A percentile compares a stretch with the other conserved stretches of the same genome.
Conservation (phyloP, 129 eudicot species). For the Logfia minima region DNA sequence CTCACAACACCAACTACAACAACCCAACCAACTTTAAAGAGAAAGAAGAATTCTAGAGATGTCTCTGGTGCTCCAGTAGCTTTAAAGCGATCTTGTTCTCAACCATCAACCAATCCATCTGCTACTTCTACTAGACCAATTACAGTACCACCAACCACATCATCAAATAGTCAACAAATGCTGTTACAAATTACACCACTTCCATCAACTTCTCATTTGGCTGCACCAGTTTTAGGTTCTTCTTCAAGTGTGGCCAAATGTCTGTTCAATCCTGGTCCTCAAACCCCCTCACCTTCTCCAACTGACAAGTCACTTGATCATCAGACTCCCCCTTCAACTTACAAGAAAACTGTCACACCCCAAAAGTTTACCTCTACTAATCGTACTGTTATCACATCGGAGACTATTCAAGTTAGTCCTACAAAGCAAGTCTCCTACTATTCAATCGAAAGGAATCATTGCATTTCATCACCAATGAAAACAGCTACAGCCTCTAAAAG, state of each 20-base stretch:
- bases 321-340: slow-evolving; percentile 48
- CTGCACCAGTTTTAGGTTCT: slow-evolving; percentile 45
- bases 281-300: slow-evolving; percentile 83
- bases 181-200: slow-evolving; percentile 6
- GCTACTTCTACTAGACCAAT: slow-evolving; percentile 24
- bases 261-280: slow-evolving; percentile 75
- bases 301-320: slow-evolving; percentile 49
- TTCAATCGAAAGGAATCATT: slow-evolving; percentile 67
- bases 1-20: slow-evolving; percentile 50
- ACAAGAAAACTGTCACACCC: slow-evolving; percentile 43
- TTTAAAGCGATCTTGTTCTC: slow-evolving; percentile 52
- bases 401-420: slow-evolving; percentile 84
- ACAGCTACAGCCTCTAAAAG: slow-evolving; percentile 33
- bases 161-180: slow-evolving; percentile 28
- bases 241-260: slow-evolving; percentile 65
- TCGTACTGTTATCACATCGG: slow-evolving; percentile 70
- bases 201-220: slow-evolving; percentile 29
- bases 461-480: slow-evolving; percentile 73
- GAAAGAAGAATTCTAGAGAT: slow-evolving; percentile 44
- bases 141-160: slow-evolving; percentile 24
- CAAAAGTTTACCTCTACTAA: slow-evolving; percentile 62
- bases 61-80: slow-evolving; percentile 28
- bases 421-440: slow-evolving; percentile 60
- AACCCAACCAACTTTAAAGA: slow-evolving; percentile 37
- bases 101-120: slow-evolving; percentile 21